Evolutionary conservation across 2,329 filamentous ascomycete species (phyloP), one percentile per base, ranked within the genome.

Genomic region (Alternaria ethzedia): DNA sequence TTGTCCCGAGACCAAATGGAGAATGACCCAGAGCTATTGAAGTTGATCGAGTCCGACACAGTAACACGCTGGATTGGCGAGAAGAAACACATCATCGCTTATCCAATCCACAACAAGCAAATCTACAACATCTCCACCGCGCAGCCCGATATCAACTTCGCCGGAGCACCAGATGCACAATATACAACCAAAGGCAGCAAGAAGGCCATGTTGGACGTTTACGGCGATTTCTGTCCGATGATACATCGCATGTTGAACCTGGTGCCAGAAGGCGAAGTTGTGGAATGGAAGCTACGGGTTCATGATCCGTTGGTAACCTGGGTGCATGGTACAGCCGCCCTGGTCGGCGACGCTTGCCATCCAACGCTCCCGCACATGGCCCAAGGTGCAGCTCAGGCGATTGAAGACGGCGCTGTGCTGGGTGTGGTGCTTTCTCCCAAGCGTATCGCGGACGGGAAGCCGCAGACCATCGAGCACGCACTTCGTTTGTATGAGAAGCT

Each of bases 1-100:
- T 84, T 94, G 17, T 87, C 86, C 2, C 87, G 91, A 12, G 85
- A 87, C 28, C 84, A 90, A 62, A 91, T 94, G 87, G 79, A 84
- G 59, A 70, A 86, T 21, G 90, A 94, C 69, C 86, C 90, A 0
- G 90, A 92, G 67, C 83, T 93, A 51, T 82, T 90, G 57, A 84
- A 81, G n/a, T 84, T 94, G 10, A 83, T 94, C 21, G 87, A 92
- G 69, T 84, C 85, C 46, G 87, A 93, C 71, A 83, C 86, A 52
- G 91, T 91, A 3, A 89, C 89, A 43, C 86, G 92, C 54, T 94
- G 91, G 91, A 90, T 94, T 55, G 91, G 91, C 30, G 88, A 89
- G 74, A 87, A 87, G 70, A 86, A 90, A 1, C 92, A 94, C 78
- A 91, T 93, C 77, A 92, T 94, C 70, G 90, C 90, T 0, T 95